phyloP scores from a whole-genome alignment of 805 yeast genomes.

The Saccharomycopsis synnaedendra region DNA sequence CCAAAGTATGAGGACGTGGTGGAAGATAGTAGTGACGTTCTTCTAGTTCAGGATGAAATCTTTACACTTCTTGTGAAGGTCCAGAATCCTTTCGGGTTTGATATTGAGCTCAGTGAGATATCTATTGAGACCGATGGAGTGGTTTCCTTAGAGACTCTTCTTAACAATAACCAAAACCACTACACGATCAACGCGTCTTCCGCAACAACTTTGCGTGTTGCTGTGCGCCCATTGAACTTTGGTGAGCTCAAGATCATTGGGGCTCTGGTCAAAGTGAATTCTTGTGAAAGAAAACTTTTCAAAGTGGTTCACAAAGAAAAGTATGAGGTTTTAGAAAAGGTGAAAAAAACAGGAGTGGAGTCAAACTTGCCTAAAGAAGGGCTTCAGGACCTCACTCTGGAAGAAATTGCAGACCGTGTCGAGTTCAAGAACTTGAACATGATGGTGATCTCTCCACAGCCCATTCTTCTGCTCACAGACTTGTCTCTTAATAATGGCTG shows the following conservation, averaged over 20 bases:
- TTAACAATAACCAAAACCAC: constrained; percentile 16
- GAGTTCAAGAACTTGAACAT: constrained; percentile 22
- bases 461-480: constrained; percentile 41
- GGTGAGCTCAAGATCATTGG: constrained; percentile 44
- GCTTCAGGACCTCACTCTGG: constrained; percentile 1
- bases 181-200: constrained; percentile 29
- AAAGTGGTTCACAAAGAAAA: constrained; percentile 26
- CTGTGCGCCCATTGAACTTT: constrained; percentile 34
- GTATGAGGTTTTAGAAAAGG: constrained; percentile 19
- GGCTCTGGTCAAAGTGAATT: constrained; percentile 36
- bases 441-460: constrained; percentile 40
- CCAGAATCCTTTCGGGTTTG: constrained; percentile 76
- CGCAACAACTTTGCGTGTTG: constrained; percentile 27
- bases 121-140: constrained; percentile 24
- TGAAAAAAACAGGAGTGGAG: constrained; percentile 20
- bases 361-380: constrained; percentile 13
- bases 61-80: constrained; percentile 44
- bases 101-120: constrained; percentile 45
- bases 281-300: constrained; percentile 38
- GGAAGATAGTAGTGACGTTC: constrained; percentile 18
- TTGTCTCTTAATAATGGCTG: constrained; percentile 50
- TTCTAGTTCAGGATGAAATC: constrained; percentile 51
- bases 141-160: constrained; percentile 21
- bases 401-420: constrained; percentile 16
- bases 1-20: constrained; percentile 17